Evolutionary conservation across 441 rosid genomes (phyloP).

Genomic region (Oxalis stricta): DNA sequence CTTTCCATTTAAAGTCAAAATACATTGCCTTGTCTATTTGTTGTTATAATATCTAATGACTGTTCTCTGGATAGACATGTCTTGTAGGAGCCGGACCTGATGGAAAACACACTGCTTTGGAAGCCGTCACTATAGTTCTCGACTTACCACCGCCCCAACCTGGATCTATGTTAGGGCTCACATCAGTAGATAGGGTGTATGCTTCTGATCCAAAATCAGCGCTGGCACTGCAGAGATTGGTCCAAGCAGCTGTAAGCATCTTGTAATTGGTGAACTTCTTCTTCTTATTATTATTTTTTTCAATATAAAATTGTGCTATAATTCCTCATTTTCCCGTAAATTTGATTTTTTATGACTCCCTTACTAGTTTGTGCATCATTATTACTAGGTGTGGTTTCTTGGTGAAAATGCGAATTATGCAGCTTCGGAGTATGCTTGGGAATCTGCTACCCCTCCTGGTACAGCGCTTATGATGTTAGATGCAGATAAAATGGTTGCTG

Average conservation of each 20-base stretch:
- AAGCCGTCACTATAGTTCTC: constrained; percentile 99
- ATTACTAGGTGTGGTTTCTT: constrained; percentile 91
- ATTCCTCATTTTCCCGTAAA: neutral
- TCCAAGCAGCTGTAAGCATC: constrained; percentile 95
- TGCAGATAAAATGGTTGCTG: constrained; percentile 99
- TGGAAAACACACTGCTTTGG: constrained; percentile 97
- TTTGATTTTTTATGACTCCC: neutral
- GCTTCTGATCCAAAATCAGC: constrained; percentile 99
- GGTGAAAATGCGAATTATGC: constrained; percentile 99
- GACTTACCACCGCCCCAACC: constrained; percentile 99
- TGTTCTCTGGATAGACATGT: constrained; percentile 51
- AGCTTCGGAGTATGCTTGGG: constrained; percentile 99
- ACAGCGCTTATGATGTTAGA: constrained; percentile 99
- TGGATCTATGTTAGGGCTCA: constrained; percentile 82
- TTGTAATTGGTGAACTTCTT: no score
- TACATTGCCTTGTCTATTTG: neutral
- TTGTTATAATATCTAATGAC: neutral
- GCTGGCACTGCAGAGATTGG: constrained; percentile 86
- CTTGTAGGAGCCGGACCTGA: constrained; percentile 99
- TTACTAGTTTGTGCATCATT: constrained; percentile 8
- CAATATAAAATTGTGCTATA: neutral
- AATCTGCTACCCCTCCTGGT: constrained; percentile 99
- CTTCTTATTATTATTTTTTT: no score
- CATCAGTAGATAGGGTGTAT: constrained; percentile 84
- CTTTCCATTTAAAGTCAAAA: neutral